Evolutionary conservation across 2,329 filamentous ascomycete species (phyloP).

Genomic region (Fusarium bulbicola): DNA sequence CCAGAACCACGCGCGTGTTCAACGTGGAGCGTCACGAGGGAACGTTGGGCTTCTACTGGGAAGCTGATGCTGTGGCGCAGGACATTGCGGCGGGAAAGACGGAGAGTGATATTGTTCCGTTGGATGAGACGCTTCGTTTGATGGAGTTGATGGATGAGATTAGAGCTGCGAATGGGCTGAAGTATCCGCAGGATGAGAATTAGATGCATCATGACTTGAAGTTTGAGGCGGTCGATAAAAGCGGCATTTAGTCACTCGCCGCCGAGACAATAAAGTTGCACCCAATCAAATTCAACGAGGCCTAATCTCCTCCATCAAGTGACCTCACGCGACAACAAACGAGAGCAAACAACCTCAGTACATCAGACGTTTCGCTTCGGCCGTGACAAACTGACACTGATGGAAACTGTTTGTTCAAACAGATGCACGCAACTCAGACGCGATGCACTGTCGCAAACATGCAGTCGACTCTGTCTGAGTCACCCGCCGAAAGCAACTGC

Average conservation of each 20-base stretch:
- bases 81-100: conserved; percentile 40
- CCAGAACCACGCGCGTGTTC: background rate
- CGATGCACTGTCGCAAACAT: background rate
- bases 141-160: conserved; percentile 59
- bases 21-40: conserved; percentile 10
- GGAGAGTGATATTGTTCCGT: conserved; percentile 55
- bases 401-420: background rate
- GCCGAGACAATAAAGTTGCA: background rate
- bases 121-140: conserved; percentile 55
- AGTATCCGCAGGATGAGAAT: conserved; percentile 14
- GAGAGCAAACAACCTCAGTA: background rate
- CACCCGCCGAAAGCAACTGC: background rate
- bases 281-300: background rate
- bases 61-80: conserved; percentile 18
- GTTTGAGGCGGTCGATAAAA: background rate
- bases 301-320: background rate
- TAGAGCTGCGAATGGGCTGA: conserved; percentile 30
- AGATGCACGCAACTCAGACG: too few species aligned
- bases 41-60: conserved; percentile 19
- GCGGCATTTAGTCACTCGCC: background rate
- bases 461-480: background rate
- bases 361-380: background rate
- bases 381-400: background rate
- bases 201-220: background rate
- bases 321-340: background rate